Percentiles rank a stretch among this genome's conserved stretches.
Evolutionary conservation across 306 rosid genomes (phyloP).

Genomic region (Corylus avellana): DNA sequence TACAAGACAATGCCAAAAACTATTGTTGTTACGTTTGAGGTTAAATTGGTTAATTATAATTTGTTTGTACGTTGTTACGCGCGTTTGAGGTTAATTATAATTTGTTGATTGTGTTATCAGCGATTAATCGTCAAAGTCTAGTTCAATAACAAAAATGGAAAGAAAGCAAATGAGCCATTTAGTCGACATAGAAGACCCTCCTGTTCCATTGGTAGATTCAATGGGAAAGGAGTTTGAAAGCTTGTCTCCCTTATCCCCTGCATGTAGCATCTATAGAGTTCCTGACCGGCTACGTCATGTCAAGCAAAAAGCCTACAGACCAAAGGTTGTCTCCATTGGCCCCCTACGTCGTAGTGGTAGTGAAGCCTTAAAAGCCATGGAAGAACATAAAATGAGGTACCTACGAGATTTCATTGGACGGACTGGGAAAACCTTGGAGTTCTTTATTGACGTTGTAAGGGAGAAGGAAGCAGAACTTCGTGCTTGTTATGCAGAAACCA

Average conservation of each 20-base stretch:
- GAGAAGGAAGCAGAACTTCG: constrained; percentile 15
- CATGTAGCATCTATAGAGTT: constrained; percentile 28
- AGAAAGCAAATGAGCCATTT: no score
- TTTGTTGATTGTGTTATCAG: no score
- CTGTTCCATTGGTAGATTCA: not conserved
- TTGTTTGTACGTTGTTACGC: no score
- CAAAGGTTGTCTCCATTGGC: constrained; percentile 38
- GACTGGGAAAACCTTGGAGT: not conserved
- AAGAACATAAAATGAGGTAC: constrained; percentile 33
- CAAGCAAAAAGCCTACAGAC: constrained; percentile 27
- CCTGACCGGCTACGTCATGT: constrained; percentile 18
- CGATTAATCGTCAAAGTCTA: no score
- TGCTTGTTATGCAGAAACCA: constrained; percentile 21
- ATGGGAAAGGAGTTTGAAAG: not conserved
- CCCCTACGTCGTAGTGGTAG: constrained; percentile 29
- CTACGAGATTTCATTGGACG: constrained; percentile 25
- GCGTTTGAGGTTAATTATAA: no score
- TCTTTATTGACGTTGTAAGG: constrained; percentile 5
- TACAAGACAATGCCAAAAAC: no score
- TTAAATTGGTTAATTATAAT: no score
- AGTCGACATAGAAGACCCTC: no score
- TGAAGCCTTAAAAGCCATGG: constrained; percentile 27
- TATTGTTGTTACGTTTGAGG: no score
- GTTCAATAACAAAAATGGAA: no score
- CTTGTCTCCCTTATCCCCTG: constrained; percentile 13